Percentiles rank a stretch among this genome's conserved stretches.
Conservation (phyloP, 1,284 basidiomycete genomes). For the Tausonia pullulans region DNA sequence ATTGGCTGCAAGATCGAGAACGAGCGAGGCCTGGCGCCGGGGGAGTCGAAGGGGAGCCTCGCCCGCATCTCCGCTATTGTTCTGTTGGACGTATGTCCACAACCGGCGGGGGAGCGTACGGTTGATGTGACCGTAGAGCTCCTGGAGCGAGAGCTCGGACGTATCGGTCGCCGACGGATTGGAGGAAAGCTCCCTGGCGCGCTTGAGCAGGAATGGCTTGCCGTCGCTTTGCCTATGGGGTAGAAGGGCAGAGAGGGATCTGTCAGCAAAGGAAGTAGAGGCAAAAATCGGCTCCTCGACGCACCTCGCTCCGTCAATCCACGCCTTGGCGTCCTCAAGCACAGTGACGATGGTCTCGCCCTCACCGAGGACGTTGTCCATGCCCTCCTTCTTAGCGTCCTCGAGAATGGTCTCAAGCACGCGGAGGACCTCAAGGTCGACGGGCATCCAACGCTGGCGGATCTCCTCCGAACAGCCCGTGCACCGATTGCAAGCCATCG, state of each 20-base stretch:
- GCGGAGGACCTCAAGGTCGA: constrained; percentile 5
- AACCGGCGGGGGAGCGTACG: constrained; percentile 28
- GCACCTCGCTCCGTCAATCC: constrained; percentile 22
- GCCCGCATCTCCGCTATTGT: constrained; percentile 11
- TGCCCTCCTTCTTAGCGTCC: constrained; percentile 2
- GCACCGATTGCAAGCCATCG: constrained; percentile 4
- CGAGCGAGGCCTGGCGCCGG: constrained; percentile 30
- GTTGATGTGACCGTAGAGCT: constrained; percentile 20
- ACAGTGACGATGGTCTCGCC: constrained; percentile 18
- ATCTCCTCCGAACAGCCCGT: constrained; percentile 1
- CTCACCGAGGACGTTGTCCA: constrained; percentile 10
- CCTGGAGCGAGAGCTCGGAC: neutral
- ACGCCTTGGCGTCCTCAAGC: constrained; percentile 13
- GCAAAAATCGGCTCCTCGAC: constrained; percentile 8
- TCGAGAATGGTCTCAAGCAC: constrained; percentile 8
- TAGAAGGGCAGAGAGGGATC: constrained; percentile 3
- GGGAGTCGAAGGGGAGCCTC: constrained; percentile 27
- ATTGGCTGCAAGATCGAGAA: constrained; percentile 32
- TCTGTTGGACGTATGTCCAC: constrained; percentile 24
- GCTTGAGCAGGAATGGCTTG: constrained; percentile 2
- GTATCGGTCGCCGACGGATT: neutral
- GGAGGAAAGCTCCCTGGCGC: constrained; percentile 3
- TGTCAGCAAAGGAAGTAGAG: constrained; percentile 2
- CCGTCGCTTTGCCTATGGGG: constrained; percentile 7
- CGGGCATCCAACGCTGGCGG: constrained; percentile 1